Base-by-base conservation (phyloP, 2,329 filamentous ascomycete genomes). In the Emericellopsis cladophorae region DNA sequence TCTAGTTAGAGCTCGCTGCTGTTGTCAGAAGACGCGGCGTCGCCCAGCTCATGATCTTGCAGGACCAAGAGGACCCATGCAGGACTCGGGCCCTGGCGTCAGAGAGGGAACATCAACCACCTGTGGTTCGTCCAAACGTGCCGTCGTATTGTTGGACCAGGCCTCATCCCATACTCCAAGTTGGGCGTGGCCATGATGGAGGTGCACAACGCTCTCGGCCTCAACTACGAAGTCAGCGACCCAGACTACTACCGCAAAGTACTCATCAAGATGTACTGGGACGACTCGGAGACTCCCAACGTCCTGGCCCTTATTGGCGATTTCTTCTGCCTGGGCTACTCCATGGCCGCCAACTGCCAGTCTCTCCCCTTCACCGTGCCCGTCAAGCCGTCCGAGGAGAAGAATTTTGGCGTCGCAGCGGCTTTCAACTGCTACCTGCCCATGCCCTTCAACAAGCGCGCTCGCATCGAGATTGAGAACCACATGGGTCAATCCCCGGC, bases 321-420 rank as follows among this genome's bases (percentile, higher is more conserved):
- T 39, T 57, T 57, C 45, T 57, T 57, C 46, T 57, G 54, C 33
- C 16, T 57, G 2, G 54, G 54, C 10, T 50, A 58, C 34, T 56
- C 54, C 12, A 55, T 57, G 49, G 53, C 55, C 1, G 52, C 54
- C 35, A 57, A 58, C 37, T 58, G 57, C 44, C 54, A 57, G 38
- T 57, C 54, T 1, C 46, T 56, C n/a, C 55, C 55, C 2, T 57
- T 58, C 44, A 58, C 55, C 0, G 54, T 55, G 16, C 52, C 51
- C 18, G 54, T 56, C 9, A 57, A 55, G 41, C 54, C 55, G 7
- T 51, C 52, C 2, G 54, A 58, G 40, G 54, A 58, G 36, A 56
- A 56, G 46, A 96, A 57, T 42, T 58, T 51, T 45, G 55, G 55
- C n/a, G 55, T 54, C 4, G 46, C 54, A 5, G 54, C 55, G 5